Conservation (phyloP, 495 filamentous ascomycete genomes). For the Venustampulla echinocandica region DNA sequence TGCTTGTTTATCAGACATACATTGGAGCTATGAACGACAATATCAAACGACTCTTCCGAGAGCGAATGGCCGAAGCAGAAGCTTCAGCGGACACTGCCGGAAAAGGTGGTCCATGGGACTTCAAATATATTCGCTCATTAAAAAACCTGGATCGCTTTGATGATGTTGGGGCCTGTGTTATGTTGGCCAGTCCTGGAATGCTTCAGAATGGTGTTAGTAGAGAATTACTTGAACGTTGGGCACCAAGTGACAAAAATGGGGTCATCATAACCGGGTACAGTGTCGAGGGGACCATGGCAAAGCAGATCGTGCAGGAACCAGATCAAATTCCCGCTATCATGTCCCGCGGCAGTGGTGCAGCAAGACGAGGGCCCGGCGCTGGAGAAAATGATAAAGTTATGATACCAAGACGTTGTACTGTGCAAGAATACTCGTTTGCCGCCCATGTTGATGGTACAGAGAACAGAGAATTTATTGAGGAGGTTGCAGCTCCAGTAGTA, state of each 20-base stretch:
- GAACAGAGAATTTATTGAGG: constrained; percentile 90
- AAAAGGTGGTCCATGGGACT: constrained; percentile 89
- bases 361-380: constrained; percentile 46
- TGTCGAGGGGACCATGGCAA: constrained; percentile 97
- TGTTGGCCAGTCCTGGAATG: constrained; percentile 97
- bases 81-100: constrained; percentile 58
- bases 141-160: constrained; percentile 93
- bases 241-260: constrained; percentile 88
- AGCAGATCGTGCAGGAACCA: constrained; percentile 84
- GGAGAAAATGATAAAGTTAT: constrained; percentile 67
- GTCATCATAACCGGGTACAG: constrained; percentile 97
- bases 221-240: constrained; percentile 90
- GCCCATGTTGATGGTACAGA: constrained; percentile 96
- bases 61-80: constrained; percentile 81
- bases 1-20: constrained; percentile 98
- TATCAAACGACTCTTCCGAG: constrained; percentile 82
- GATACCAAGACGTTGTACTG: constrained; percentile 84
- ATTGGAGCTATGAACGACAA: constrained; percentile 98
- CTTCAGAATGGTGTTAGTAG: constrained; percentile 89
- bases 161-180: constrained; percentile 90
- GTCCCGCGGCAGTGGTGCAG: constrained; percentile 52
- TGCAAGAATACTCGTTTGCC: constrained; percentile 89
- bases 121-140: constrained; percentile 79
- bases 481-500: constrained; percentile 82
- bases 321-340: constrained; percentile 89